Base-by-base conservation (phyloP, 2,329 filamentous ascomycete species). In the Bipolaris bicolor region DNA sequence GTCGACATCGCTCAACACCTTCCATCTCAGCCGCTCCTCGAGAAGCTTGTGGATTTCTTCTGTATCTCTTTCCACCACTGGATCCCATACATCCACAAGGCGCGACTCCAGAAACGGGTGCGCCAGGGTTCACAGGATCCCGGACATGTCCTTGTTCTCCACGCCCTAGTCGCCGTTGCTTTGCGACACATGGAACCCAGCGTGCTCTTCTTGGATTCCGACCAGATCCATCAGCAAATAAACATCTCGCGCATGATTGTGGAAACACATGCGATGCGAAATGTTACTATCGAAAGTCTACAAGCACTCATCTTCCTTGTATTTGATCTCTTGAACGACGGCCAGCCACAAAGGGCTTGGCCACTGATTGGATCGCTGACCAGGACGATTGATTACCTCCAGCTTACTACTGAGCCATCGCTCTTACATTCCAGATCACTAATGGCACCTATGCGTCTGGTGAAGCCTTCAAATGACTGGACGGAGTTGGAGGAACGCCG, bases 21-120 rank as follows among this genome's bases (percentile, higher is more conserved):
- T 22, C 72, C 72, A 15, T 43, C 64, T 11, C 69, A 71, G 44
- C 58, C 63, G 18, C 44, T 73, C 7, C 60, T 74, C 1, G 33
- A 66, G 36, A 72, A 68, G 39, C 51, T 73, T 7, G 68, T 62
- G 3, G 68, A 73, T 26, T 73, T 69, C 39, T 74, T 73, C 31
- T 73, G 68, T 26, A 54, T 63, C 9, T 71, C 72, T 0, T 73
- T 73, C n/a, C 72, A 74, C 55, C 72, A 74, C 43, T 74, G 72
- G 72, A 71, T 74, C 7, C 72, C 72, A 1, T 73, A 71, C 31
- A 52, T 73, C 1, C 71, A 74, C 57, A 74, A 74, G 50, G 49
- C 68, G 24, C 55, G 70, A n/a, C 60, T 74, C 3, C 69, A 67
- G 29, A 64, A 57, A 4, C 64, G 62, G 22, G 69, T 72, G 9